These are phyloP conservation scores for Fusarium sp. DNA, from an alignment of 2,329 filamentous ascomycete genomes.

Conservation along the genomic window DNA sequence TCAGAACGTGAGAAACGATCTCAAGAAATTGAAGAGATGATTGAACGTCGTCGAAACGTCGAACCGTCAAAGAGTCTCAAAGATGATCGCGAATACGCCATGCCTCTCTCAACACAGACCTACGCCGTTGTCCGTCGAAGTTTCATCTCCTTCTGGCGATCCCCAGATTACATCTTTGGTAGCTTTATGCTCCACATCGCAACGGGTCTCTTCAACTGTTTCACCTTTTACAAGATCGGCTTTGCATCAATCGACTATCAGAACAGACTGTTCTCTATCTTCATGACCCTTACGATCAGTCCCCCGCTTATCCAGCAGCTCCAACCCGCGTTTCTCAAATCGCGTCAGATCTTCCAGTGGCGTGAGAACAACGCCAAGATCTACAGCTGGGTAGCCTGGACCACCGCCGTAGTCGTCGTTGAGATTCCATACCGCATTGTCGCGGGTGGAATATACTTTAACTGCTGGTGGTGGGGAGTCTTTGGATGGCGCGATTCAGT, in stretches of 20 bases:
- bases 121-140: conserved; percentile 64
- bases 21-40: conserved; percentile 64
- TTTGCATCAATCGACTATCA: conserved; percentile 71
- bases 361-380: conserved; percentile 83
- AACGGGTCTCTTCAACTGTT: conserved; percentile 75
- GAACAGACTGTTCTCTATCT: conserved; percentile 78
- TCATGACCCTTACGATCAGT: conserved; percentile 80
- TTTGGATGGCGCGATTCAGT: conserved; percentile 58
- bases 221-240: conserved; percentile 74
- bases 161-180: conserved; percentile 70
- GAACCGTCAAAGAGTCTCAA: conserved; percentile 53
- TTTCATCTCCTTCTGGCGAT: conserved; percentile 73
- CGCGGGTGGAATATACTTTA: conserved; percentile 62
- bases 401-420: conserved; percentile 71
- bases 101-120: conserved; percentile 66
- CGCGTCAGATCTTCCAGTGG: conserved; percentile 74
- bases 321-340: conserved; percentile 76
- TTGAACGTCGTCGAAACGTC: conserved; percentile 56
- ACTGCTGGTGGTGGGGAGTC: conserved; percentile 68
- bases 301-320: conserved; percentile 82
- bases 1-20: conserved; percentile 58
- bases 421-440: conserved; percentile 78
- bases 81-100: conserved; percentile 71
- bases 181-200: conserved; percentile 72
- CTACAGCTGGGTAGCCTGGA: conserved; percentile 80